Conservation (phyloP, 306 rosid species). For the Dicorynia guianensis region DNA sequence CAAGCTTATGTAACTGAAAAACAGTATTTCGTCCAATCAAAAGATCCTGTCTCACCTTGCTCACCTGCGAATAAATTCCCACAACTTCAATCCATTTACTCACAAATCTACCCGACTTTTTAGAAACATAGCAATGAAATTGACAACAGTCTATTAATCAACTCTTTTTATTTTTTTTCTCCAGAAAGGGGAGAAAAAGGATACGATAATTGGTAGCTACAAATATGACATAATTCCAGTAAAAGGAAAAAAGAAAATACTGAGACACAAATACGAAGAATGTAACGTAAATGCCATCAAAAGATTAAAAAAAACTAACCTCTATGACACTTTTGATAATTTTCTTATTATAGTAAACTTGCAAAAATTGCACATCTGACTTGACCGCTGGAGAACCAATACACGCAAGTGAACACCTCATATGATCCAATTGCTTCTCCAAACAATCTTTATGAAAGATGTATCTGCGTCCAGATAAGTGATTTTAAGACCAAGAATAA, state of each 20-base stretch:
- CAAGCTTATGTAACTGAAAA: conserved; percentile 46
- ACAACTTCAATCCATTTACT: conserved; percentile 30
- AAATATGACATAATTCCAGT: conserved; percentile 3
- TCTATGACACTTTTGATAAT: conserved; percentile 44
- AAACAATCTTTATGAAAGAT: conserved; percentile 39
- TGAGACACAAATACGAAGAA: conserved; percentile 28
- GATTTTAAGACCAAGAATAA: conserved; percentile 18
- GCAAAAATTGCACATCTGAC: conserved; percentile 58
- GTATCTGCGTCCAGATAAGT: conserved; percentile 39
- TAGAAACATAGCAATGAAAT: background rate
- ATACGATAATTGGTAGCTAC: background rate
- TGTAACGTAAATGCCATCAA: conserved; percentile 1
- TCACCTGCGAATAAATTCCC: conserved; percentile 51
- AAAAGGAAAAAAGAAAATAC: conserved; percentile 24
- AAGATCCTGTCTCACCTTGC: conserved; percentile 42
- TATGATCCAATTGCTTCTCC: conserved; percentile 63
- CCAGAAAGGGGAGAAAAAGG: background rate
- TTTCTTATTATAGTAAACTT: conserved; percentile 46
- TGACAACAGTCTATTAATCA: background rate
- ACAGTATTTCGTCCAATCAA: conserved; percentile 41
- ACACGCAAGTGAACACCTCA: conserved; percentile 61
- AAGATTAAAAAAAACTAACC: conserved; percentile 39
- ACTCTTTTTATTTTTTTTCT: background rate
- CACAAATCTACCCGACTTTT: conserved; percentile 13
- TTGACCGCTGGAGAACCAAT: conserved; percentile 51